Base-by-base conservation (phyloP, 805 yeast genomes). In the Clavispora santaluciae region DNA sequence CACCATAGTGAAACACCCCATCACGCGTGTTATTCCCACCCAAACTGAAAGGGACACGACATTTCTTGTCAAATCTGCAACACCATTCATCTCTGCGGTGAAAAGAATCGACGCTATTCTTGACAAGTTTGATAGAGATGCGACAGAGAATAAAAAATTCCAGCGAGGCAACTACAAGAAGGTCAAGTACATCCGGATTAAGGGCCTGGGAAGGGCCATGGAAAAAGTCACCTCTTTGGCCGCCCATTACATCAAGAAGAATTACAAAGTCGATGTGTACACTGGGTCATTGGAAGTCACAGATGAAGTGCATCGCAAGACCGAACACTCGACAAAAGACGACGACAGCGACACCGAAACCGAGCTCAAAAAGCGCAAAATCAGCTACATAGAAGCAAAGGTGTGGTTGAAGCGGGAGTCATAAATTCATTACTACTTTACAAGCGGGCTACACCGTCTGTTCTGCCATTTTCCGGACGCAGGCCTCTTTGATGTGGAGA, bases 131-230 rank as follows among this genome's bases (percentile, higher is more conserved):
- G 61, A 63, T 41, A 57, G 55, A 30, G 41, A 55, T 21, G 40
- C 46, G 16, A 40, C 36, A 35, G 41, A 34, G 38, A 52, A 44
- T 15, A 46, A 45, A 17, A 61, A 64, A 45, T 61, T 47, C 42
- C 60, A 62, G 36, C 57, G 56, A 18, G 47, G 66, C 22, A 56
- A 58, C 39, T 64, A 68, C 42, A 70, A 70, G 41, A 69, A 66
- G 28, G 64, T 65, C 0, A 54, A 64, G 21, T 76, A 66, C 53
- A 69, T 87, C 6, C 67, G 73, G 0, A 72, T 89, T 3, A 61
- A 76, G 40, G 96, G 95, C 0, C 80, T 86, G 83, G 96, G 96
- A 3, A 56, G 56, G 18, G 55, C 90, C 8, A 77, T 84, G 8
- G 79, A 74, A 36, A 82, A 76, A 51, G 78, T 82, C 0, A 45